Evolutionary conservation across 2,329 filamentous ascomycete genomes (phyloP).

Genomic region (Ceratocystis ficicola): DNA sequence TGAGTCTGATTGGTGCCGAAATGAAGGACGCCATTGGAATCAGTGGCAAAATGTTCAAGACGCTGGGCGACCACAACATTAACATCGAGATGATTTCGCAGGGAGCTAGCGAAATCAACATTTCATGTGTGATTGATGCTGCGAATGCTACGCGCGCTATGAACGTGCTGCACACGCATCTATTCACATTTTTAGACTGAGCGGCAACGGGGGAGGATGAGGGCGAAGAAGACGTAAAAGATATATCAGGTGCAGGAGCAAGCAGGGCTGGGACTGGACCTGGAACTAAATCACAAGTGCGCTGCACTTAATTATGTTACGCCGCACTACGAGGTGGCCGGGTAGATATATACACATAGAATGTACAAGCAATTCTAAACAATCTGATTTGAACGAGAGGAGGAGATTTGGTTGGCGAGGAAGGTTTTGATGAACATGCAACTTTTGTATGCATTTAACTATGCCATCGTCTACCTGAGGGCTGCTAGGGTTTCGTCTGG

Average conservation of each 20-base stretch:
- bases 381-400: too few relatives aligned
- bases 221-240: background rate
- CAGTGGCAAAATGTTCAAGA: constrained; percentile 87
- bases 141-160: constrained; percentile 83
- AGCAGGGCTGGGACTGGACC: background rate
- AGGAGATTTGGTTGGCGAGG: too few relatives aligned
- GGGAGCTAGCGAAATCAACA: constrained; percentile 97
- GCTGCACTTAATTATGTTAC: too few relatives aligned
- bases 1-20: constrained; percentile 86
- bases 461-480: too few relatives aligned
- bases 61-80: constrained; percentile 80
- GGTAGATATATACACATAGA: too few relatives aligned
- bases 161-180: constrained; percentile 90
- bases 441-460: too few relatives aligned
- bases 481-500: too few relatives aligned
- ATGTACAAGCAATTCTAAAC: too few relatives aligned
- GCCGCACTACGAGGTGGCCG: too few relatives aligned
- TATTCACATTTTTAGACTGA: constrained; percentile 87
- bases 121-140: constrained; percentile 92
- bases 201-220: background rate
- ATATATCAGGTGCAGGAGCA: background rate
- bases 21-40: constrained; percentile 98
- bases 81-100: constrained; percentile 99
- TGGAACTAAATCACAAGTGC: too few relatives aligned
- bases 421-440: too few relatives aligned